These are phyloP conservation scores for Myriosclerotinia curreyana DNA, from an alignment of 2,329 filamentous ascomycete genomes.

Conservation along the genomic window DNA sequence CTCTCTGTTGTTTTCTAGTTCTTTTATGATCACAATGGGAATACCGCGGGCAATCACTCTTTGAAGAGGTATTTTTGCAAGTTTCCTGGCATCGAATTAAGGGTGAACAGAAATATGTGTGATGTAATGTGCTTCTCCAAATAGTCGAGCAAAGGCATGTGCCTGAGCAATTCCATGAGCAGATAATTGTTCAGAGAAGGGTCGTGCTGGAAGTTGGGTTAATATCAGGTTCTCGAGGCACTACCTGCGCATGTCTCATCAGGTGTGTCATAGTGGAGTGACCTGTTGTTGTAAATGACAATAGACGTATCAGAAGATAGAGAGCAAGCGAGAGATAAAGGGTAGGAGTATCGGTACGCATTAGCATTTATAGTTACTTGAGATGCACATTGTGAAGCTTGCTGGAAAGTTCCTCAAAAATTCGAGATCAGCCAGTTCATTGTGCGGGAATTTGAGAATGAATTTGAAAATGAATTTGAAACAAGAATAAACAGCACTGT, in stretches of 20 bases:
- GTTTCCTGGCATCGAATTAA: no score
- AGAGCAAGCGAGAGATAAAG: neutral
- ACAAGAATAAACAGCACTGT: neutral
- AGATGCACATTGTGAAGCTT: neutral
- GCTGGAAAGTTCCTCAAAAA: neutral
- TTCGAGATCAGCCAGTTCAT: neutral
- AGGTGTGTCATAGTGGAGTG: neutral
- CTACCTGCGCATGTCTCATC: constrained; percentile 5
- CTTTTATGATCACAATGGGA: no score
- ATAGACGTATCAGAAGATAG: neutral
- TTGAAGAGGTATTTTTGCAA: no score
- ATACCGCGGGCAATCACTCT: no score
- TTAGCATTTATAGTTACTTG: neutral
- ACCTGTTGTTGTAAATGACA: neutral
- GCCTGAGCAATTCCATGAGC: neutral
- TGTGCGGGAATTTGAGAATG: neutral
- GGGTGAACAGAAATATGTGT: neutral
- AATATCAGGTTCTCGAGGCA: neutral
- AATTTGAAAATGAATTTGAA: neutral
- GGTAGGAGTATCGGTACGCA: neutral
- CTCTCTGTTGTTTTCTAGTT: no score
- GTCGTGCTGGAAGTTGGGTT: neutral
- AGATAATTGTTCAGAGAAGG: neutral
- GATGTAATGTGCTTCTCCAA: neutral
- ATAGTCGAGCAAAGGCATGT: neutral